phyloP scores from a whole-genome alignment of 805 yeast species.

The Schwanniomyces pseudopolymorphus region DNA sequence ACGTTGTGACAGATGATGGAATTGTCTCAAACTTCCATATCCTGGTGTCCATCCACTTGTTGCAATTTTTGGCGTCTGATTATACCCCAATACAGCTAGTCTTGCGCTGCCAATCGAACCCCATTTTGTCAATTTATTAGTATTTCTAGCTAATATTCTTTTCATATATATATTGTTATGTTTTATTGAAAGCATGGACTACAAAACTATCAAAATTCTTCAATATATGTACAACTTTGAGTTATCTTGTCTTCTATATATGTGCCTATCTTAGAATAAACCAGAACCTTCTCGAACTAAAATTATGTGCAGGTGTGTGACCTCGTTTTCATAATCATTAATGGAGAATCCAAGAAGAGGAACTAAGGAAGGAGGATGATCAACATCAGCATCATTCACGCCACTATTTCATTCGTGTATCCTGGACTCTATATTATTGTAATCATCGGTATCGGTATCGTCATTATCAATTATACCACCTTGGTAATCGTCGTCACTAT shows the following conservation, averaged over 20 bases:
- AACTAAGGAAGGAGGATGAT: conserved; percentile 44
- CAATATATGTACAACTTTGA: neutral
- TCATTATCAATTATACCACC: neutral
- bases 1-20: neutral
- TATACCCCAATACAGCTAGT: neutral
- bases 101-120: neutral
- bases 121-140: neutral
- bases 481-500: conserved; percentile 7
- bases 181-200: neutral
- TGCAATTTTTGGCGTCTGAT: neutral
- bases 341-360: conserved; percentile 44
- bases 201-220: neutral
- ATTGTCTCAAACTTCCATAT: neutral
- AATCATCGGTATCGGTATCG: neutral
- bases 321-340: conserved; percentile 43
- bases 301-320: conserved; percentile 3
- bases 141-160: neutral
- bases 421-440: neutral
- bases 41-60: neutral
- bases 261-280: conserved; percentile 10
- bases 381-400: neutral
- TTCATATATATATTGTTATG: neutral
- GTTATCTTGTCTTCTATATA: neutral
- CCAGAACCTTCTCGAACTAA: conserved; percentile 12
- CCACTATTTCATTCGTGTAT: neutral